phyloP scores from a whole-genome alignment of 2,329 filamentous ascomycete species.

The Thermothelomyces thermophilus region DNA sequence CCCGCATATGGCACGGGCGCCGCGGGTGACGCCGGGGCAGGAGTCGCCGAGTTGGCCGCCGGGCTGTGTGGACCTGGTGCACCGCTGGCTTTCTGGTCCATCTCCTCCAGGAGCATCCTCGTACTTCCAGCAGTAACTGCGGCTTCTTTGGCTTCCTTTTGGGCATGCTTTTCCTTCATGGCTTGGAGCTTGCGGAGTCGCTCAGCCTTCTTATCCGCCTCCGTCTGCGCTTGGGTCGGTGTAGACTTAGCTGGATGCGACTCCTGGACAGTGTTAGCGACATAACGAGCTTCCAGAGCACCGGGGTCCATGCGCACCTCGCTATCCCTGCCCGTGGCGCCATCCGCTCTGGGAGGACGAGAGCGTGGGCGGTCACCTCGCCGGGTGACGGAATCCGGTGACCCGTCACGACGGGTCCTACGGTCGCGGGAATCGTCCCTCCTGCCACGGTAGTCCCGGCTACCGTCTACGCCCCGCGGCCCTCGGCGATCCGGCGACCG shows the following conservation, averaged over 20 bases:
- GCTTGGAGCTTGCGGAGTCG: constrained; percentile 75
- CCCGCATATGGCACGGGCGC: constrained; percentile 58
- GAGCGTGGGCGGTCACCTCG: constrained; percentile 57
- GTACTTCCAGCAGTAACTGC: constrained; percentile 59
- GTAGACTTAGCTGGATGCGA: constrained; percentile 49
- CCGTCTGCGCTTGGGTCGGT: constrained; percentile 48
- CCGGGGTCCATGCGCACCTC: constrained; percentile 45
- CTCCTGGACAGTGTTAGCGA: constrained; percentile 14
- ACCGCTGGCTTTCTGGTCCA: constrained; percentile 61
- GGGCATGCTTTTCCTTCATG: constrained; percentile 87
- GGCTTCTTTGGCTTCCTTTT: constrained; percentile 65
- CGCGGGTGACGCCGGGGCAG: constrained; percentile 43
- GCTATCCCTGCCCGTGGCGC: constrained; percentile 42
- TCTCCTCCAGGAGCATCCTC: constrained; percentile 62
- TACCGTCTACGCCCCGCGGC: constrained; percentile 57
- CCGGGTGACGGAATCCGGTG: constrained; percentile 62
- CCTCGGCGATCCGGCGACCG: constrained; percentile 52
- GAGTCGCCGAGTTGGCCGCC: constrained; percentile 34
- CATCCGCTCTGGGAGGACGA: constrained; percentile 46
- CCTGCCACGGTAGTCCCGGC: constrained; percentile 58
- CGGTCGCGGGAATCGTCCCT: constrained; percentile 69
- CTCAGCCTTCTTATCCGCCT: constrained; percentile 73
- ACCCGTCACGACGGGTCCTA: constrained; percentile 59
- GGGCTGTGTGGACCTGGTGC: constrained; percentile 16
- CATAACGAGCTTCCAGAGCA: constrained; percentile 20